These are phyloP conservation scores for Termitomyces sp. DNA, from an alignment of 1,284 basidiomycete genomes.

Conservation along the genomic window DNA sequence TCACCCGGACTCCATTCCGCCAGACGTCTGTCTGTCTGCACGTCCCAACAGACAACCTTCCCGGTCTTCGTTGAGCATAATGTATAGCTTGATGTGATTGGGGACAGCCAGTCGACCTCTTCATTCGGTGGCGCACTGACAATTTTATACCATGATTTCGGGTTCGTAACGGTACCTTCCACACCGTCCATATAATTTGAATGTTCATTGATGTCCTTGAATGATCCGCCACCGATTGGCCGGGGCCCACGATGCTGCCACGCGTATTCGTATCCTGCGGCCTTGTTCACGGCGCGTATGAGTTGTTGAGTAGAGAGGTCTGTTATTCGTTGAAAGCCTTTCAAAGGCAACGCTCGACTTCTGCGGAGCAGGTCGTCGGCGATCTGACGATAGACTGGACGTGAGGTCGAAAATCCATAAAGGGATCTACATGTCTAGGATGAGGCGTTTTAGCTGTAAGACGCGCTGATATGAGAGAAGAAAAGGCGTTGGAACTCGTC, in stretches of 20 bases:
- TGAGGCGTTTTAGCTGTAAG: neutral
- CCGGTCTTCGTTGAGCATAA: slow-evolving; percentile 70
- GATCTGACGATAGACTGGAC: slow-evolving; percentile 60
- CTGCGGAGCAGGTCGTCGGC: slow-evolving; percentile 54
- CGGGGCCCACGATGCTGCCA: slow-evolving; percentile 57
- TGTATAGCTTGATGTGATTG: slow-evolving; percentile 67
- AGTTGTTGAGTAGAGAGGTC: slow-evolving; percentile 58
- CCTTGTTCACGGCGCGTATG: slow-evolving; percentile 55
- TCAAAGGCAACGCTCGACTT: slow-evolving; percentile 61
- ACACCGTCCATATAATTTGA: slow-evolving; percentile 32
- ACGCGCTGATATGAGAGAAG: neutral
- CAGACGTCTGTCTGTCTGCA: slow-evolving; percentile 50
- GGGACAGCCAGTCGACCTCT: slow-evolving; percentile 70
- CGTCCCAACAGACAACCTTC: slow-evolving; percentile 74
- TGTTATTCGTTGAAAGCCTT: slow-evolving; percentile 60
- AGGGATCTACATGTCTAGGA: slow-evolving; percentile 55
- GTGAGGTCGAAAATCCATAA: slow-evolving; percentile 52
- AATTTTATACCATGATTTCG: slow-evolving; percentile 51
- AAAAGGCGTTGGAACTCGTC: neutral
- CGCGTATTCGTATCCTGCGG: slow-evolving; percentile 51
- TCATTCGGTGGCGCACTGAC: slow-evolving; percentile 58
- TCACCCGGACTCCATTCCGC: slow-evolving; percentile 63
- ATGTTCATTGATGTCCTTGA: slow-evolving; percentile 22
- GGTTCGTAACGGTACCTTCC: slow-evolving; percentile 7
- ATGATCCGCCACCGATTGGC: slow-evolving; percentile 31